Conservation (phyloP, 2,329 filamentous ascomycete genomes). For the Myriosclerotinia curreyana region DNA sequence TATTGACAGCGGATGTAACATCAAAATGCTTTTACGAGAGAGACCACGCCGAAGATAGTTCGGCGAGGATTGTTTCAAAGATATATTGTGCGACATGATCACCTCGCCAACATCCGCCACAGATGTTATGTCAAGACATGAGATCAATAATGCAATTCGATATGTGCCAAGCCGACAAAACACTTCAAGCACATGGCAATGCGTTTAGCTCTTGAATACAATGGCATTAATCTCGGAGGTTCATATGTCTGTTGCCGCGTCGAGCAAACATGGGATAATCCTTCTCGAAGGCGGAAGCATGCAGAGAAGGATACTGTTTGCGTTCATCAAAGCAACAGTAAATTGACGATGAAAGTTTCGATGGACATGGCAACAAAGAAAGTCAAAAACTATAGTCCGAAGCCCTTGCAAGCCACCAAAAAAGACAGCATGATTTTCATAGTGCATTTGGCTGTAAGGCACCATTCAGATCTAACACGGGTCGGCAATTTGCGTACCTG, state of each 20-base stretch:
- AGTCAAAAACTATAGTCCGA: background rate
- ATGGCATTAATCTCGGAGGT: background rate
- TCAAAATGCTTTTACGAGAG: background rate
- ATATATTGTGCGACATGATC: background rate
- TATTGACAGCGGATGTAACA: background rate
- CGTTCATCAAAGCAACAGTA: background rate
- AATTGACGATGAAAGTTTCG: too few relatives aligned
- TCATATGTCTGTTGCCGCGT: background rate
- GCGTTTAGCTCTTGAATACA: background rate
- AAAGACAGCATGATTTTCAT: background rate
- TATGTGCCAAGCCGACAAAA: background rate
- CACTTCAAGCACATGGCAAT: constrained; percentile 1
- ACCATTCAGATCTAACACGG: too few relatives aligned
- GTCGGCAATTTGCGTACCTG: too few relatives aligned
- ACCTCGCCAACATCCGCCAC: constrained; percentile 2
- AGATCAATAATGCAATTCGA: background rate
- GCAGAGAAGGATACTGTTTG: background rate
- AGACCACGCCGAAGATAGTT: background rate
- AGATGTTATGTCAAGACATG: background rate
- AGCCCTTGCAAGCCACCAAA: background rate
- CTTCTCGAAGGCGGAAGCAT: constrained; percentile 9
- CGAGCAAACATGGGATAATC: background rate
- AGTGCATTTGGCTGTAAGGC: background rate
- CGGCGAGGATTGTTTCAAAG: constrained; percentile 6
- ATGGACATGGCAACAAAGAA: background rate